Base-by-base conservation (phyloP, 768 basidiomycete genomes). In the Leccinum aurantiacum region DNA sequence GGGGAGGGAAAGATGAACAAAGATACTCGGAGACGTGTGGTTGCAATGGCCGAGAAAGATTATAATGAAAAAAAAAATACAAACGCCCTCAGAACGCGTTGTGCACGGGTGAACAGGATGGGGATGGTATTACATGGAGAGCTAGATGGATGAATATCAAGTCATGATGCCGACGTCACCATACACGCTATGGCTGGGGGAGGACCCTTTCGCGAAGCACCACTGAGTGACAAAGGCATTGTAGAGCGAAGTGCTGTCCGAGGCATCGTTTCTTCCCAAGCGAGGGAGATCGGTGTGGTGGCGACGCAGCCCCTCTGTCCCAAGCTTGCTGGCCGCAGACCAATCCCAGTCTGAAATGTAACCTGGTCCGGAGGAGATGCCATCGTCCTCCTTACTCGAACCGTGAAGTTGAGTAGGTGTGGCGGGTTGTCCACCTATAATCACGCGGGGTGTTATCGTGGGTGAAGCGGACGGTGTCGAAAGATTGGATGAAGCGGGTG, bases 141-240 rank as follows among this genome's bases (percentile, higher is more conserved):
- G 13, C 31, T 7, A 27, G 2, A 47, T 17, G 48, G 8, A 41
- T 2, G 25, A 7, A 24, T 8, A n/a, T 69, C 31, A 73, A 6
- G 63, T 60, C 59, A 72, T 56, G 47, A 74, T 63, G 11, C 54
- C 66, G 4, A 56, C 58, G 5, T 57, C 59, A 10, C 54, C 53
- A 54, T 67, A 69, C 2, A n/a, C 17, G 25, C 53, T 24, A 46
- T 61, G 60, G 8, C 50, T 60, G 57, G 57, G 77, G 56, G 65
- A 76, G 68, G 70, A 70, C 55, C 50, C 78, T 63, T 81, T 79
- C 8, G 85, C 85, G 71, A 89, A 89, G 70, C 87, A 88, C 87
- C 87, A 89, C 68, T 86, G 82, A 57, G 76, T 66, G 53, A 88
- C 81, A 60, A 88, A 84, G 24, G 85, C 84, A 56, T 87, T 80